Conservation (phyloP, 768 basidiomycete species). For the Termitomyces eurrhizus region DNA sequence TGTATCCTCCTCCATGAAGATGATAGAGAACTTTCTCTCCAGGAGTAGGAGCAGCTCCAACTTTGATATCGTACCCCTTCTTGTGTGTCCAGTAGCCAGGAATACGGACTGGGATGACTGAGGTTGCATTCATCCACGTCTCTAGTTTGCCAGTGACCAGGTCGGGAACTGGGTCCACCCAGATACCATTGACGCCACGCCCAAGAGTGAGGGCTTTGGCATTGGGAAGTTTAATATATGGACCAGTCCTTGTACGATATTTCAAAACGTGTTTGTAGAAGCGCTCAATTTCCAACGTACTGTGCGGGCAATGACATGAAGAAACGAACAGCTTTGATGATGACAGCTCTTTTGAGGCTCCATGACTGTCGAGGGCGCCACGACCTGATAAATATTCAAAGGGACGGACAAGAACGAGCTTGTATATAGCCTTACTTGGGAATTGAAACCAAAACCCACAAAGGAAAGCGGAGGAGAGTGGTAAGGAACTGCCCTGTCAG, state of each 20-base stretch:
- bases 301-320: slow-evolving; percentile 17
- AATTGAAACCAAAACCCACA: slow-evolving; percentile 41
- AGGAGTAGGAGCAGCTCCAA: slow-evolving; percentile 35
- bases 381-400: slow-evolving; percentile 23
- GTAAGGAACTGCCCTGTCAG: slow-evolving; percentile 36
- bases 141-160: slow-evolving; percentile 41
- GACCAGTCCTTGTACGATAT: slow-evolving; percentile 29
- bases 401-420: background rate
- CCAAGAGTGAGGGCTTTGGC: slow-evolving; percentile 38
- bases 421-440: slow-evolving; percentile 24
- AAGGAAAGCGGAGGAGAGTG: slow-evolving; percentile 40
- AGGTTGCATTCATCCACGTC: slow-evolving; percentile 34
- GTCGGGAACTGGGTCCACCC: slow-evolving; percentile 41
- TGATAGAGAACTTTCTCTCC: slow-evolving; percentile 56
- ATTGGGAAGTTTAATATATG: slow-evolving; percentile 27
- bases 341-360: slow-evolving; percentile 36
- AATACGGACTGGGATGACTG: slow-evolving; percentile 37
- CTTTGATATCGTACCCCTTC: slow-evolving; percentile 28
- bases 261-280: background rate
- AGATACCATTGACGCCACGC: slow-evolving; percentile 40
- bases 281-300: slow-evolving; percentile 20
- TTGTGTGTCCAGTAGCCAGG: slow-evolving; percentile 61
- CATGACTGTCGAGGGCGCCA: slow-evolving; percentile 44
- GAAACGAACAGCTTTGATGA: slow-evolving; percentile 32
- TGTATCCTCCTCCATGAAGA: slow-evolving; percentile 67